phyloP scores from a whole-genome alignment of 176 grass and related monocot species.

The Aegilops tauschii region DNA sequence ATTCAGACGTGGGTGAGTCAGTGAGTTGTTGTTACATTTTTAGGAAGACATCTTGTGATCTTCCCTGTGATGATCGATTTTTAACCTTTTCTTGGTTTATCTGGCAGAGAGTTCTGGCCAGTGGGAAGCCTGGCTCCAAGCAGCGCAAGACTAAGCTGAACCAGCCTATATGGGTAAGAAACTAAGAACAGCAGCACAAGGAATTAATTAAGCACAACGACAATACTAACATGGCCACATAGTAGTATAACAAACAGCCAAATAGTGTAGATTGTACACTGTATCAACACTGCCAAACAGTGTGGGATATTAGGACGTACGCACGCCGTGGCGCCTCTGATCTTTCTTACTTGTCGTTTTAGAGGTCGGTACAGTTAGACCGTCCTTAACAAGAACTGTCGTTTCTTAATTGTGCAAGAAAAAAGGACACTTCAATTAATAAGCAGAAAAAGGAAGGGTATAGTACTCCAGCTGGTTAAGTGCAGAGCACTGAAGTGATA shows the following conservation, averaged over 20 bases:
- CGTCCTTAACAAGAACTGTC: not conserved
- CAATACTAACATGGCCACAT: not conserved
- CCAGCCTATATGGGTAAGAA: conserved; percentile 48
- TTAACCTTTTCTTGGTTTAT: not conserved
- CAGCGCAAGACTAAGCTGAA: conserved; percentile 39
- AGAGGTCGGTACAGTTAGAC: not conserved
- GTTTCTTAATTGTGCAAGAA: not conserved
- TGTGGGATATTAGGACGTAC: not conserved
- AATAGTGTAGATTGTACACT: not conserved
- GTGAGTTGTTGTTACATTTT: not conserved
- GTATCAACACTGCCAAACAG: not conserved
- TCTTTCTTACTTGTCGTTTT: not conserved
- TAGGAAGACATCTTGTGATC: not conserved
- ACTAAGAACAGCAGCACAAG: not conserved
- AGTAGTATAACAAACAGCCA: not conserved
- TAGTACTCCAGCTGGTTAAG: too few species aligned
- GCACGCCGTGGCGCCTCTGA: not conserved
- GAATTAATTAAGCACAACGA: too few species aligned
- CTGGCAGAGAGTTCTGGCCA: conserved; percentile 31
- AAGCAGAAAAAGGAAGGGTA: not conserved
- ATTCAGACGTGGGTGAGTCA: conserved; percentile 43
- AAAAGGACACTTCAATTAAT: not conserved
- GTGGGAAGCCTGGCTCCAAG: conserved; percentile 1
- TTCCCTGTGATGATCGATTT: not conserved
- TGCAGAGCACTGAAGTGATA: not conserved